Evolutionary conservation across 768 basidiomycete species (phyloP).

Genomic region (Asterophora parasitica): DNA sequence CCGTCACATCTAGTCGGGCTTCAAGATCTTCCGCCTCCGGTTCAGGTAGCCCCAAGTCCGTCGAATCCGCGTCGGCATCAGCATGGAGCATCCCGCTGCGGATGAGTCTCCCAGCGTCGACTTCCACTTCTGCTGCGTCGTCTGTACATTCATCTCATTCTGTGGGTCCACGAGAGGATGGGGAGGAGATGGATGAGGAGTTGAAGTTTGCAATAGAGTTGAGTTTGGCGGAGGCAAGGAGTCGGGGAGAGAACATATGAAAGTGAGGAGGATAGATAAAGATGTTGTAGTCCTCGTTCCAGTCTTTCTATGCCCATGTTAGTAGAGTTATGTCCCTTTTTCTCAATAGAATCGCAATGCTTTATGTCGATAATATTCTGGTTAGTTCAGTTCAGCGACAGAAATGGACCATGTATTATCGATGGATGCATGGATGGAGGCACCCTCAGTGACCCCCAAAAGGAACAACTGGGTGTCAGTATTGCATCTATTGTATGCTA

Average conservation of each 20-base stretch:
- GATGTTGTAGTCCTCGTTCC: too few species aligned
- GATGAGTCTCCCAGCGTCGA: conserved; percentile 10
- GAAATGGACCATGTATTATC: too few species aligned
- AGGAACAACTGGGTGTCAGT: too few species aligned
- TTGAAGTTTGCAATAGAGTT: conserved; percentile 61
- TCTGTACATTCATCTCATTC: conserved; percentile 13
- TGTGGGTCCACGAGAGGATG: conserved; percentile 21
- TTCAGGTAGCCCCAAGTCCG: conserved; percentile 11
- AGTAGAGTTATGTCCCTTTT: not conserved
- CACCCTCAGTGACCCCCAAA: too few species aligned
- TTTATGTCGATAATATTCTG: too few species aligned
- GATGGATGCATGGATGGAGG: too few species aligned
- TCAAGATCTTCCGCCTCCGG: not conserved
- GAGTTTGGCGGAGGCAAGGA: conserved; percentile 64
- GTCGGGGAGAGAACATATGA: conserved; percentile 26
- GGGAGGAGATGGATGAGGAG: conserved; percentile 64
- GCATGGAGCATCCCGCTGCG: conserved; percentile 38
- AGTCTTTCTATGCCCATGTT: too few species aligned
- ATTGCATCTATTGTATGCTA: too few species aligned
- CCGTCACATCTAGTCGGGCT: conserved; percentile 13
- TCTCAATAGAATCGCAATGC: not conserved
- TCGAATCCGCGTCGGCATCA: conserved; percentile 18
- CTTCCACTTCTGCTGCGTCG: conserved; percentile 7
- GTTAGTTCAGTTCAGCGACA: too few species aligned
- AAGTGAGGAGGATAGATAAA: not conserved